These are phyloP conservation scores for Aspergillus mulundensis DNA, from an alignment of 495 filamentous ascomycete genomes.

Conservation along the genomic window DNA sequence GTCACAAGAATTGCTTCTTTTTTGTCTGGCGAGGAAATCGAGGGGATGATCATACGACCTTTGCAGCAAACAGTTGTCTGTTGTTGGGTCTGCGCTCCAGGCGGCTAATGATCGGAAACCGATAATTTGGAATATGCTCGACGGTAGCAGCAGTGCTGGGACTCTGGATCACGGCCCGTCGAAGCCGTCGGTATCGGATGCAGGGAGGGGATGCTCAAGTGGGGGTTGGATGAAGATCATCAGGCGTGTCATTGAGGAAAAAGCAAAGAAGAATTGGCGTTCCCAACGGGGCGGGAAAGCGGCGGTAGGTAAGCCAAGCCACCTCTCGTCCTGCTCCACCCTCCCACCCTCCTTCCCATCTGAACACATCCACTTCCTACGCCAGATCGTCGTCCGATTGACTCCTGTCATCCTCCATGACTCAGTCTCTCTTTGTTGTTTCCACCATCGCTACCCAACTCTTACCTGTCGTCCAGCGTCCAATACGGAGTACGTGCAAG, in stretches of 20 bases:
- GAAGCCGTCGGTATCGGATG: background rate
- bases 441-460: conserved; percentile 12
- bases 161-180: background rate
- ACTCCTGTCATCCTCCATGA: background rate
- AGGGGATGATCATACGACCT: no score
- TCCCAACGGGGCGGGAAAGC: conserved; percentile 1
- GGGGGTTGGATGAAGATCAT: conserved; percentile 1
- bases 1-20: background rate
- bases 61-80: background rate
- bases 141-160: no score
- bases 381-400: background rate
- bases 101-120: conserved; percentile 1
- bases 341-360: background rate
- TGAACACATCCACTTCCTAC: background rate
- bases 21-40: background rate
- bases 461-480: background rate
- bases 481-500: no score
- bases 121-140: no score
- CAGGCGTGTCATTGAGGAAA: conserved; percentile 1
- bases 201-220: background rate
- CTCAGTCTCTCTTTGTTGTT: background rate
- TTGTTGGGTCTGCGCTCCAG: background rate
- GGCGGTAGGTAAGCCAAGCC: background rate
- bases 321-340: background rate
- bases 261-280: background rate